Base-by-base conservation (phyloP, 2,329 filamentous ascomycete genomes). In the Penicillium sp. region DNA sequence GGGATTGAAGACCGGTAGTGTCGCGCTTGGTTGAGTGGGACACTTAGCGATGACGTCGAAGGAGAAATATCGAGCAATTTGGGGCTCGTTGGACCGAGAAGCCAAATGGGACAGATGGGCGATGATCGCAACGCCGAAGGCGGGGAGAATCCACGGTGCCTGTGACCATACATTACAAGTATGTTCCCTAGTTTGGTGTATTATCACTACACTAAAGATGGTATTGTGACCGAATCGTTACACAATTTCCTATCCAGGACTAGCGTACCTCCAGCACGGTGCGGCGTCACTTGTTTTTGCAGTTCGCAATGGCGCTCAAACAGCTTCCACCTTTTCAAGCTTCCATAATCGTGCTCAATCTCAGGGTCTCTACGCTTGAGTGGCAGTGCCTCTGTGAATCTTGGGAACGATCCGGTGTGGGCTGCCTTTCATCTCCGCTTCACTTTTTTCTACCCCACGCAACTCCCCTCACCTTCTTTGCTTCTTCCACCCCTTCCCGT, bases 161-260 rank as follows among this genome's bases (percentile, higher is more conserved):
- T 60, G 61, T 69, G 54, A 69, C 65, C 57, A 53, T 67, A 69
- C 64, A 35, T 42, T 54, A 67, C 61, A 44, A 30, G 22, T 38
- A 44, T 45, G 30, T 43, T 46, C 35, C 9, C 35, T 36, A 20
- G 3, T 20, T 11, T 11, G 5, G 33, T 4, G 33, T 36, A 10
- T 20, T 11, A 20, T 20, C 7, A 7, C 33, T 8, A 36, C n/a
- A 8, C 9, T 9, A 35, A 9, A 18, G 2, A 0, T 35, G 9
- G 33, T 35, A 35, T 35, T 35, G 33, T 36, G 16, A 56, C 54
- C 38, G 24, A 48, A 46, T 35, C 8, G 22, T 41, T 51, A 51
- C 54, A 44, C 25, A 22, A 39, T 42, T 46, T 10, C 44, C 45
- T 16, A 44, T 48, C 40, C 14, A 5, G 46, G 53, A 35, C 44